These are phyloP conservation scores for Colletotrichum phormii DNA, from an alignment of 2,329 filamentous ascomycete genomes.

Conservation along the genomic window DNA sequence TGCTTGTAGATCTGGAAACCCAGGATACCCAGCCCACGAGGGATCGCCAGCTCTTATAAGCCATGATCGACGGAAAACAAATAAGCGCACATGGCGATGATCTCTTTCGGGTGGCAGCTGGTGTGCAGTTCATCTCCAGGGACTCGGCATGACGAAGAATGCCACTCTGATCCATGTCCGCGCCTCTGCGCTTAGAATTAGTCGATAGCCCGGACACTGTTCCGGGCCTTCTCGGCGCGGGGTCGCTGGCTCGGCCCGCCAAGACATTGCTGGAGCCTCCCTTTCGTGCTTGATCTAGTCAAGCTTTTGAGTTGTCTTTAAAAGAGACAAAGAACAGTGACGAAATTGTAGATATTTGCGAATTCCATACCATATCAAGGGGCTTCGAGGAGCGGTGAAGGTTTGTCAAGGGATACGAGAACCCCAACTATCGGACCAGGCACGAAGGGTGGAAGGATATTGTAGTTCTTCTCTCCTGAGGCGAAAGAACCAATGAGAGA, in stretches of 20 bases:
- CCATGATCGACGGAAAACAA: neutral
- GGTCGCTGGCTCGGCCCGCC: constrained; percentile 2
- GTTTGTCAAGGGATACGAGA: neutral
- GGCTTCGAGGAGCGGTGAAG: neutral
- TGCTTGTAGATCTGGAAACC: neutral
- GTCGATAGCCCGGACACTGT: neutral
- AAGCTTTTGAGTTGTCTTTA: neutral
- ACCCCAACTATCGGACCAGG: neutral
- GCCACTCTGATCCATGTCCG: neutral
- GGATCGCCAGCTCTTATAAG: neutral
- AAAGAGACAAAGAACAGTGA: neutral
- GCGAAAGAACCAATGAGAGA: neutral
- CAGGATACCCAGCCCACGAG: neutral
- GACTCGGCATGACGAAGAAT: neutral
- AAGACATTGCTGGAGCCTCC: neutral
- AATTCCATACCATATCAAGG: neutral
- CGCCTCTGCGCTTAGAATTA: neutral
- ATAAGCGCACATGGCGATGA: neutral
- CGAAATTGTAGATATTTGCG: neutral
- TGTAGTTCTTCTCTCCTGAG: neutral
- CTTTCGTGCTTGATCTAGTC: neutral
- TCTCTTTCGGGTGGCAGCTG: neutral
- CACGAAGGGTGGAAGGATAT: neutral
- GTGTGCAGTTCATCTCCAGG: neutral
- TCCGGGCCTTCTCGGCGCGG: neutral